Evolutionary conservation across 148 eudicot genomes (phyloP).

Genomic region (Vaccinium macrocarpon): DNA sequence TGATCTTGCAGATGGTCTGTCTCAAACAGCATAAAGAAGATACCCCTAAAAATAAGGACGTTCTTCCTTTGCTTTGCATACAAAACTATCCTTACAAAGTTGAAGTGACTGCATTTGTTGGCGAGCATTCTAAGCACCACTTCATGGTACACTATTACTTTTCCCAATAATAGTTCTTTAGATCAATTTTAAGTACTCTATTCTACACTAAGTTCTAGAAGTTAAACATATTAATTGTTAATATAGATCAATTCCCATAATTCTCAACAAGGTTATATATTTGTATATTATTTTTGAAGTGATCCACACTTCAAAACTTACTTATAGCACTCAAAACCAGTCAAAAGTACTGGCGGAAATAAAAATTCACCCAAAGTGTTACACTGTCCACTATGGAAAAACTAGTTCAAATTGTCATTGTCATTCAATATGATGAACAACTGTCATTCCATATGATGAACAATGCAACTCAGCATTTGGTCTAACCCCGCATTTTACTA

Average conservation of each 20-base stretch:
- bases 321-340: not conserved
- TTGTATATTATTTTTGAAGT: not conserved
- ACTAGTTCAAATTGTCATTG: not conserved
- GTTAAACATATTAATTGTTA: not conserved
- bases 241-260: not conserved
- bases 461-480: not conserved
- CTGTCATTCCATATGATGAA: too few species aligned
- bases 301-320: not conserved
- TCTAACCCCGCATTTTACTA: not conserved
- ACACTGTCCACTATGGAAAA: not conserved
- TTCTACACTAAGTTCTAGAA: not conserved
- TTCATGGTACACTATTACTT: not conserved
- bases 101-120: constrained; percentile 1
- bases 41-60: not conserved
- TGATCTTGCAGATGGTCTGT: not conserved
- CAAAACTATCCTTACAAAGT: not conserved
- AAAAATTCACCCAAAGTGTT: not conserved
- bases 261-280: not conserved
- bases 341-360: not conserved
- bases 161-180: not conserved
- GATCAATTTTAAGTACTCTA: not conserved
- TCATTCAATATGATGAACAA: not conserved
- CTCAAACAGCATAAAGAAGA: not conserved
- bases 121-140: not conserved
- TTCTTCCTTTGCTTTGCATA: not conserved